Percentiles rank a stretch among this genome's conserved stretches.
phyloP scores from a whole-genome alignment of 1,284 basidiomycete genomes.

The Ceraceosorus bombacis region DNA sequence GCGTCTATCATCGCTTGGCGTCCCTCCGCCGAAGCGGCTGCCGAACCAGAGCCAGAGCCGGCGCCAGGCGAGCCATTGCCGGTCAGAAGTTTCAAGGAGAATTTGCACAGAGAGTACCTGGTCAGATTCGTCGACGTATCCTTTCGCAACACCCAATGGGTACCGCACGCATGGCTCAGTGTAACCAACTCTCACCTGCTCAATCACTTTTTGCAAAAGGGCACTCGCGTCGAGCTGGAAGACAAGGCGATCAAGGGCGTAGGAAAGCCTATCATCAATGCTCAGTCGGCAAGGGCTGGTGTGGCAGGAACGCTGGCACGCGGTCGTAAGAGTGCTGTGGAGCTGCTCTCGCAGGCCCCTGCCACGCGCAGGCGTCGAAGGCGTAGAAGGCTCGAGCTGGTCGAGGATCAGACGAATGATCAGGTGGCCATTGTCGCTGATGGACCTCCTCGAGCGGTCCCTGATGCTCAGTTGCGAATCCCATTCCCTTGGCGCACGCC shows the following conservation, averaged over 20 bases:
- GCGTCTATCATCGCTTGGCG: conserved; percentile 33
- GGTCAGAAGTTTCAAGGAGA: conserved; percentile 16
- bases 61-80: conserved; percentile 13
- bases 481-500: conserved; percentile 30
- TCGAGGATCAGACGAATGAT: not conserved
- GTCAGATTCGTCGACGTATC: conserved; percentile 32
- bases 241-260: conserved; percentile 8
- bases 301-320: not conserved
- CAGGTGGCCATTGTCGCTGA: not conserved
- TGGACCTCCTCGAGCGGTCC: conserved; percentile 24
- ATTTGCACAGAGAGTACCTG: conserved; percentile 30
- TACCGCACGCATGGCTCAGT: conserved; percentile 32
- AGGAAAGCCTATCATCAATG: not conserved
- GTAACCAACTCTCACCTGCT: conserved; percentile 10
- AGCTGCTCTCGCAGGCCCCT: not conserved
- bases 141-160: conserved; percentile 29
- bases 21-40: conserved; percentile 17
- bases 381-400: not conserved
- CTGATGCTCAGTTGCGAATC: conserved; percentile 28
- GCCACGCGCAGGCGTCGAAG: not conserved
- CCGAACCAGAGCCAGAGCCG: conserved; percentile 16
- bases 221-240: conserved; percentile 29
- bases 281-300: not conserved
- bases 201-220: conserved; percentile 19
- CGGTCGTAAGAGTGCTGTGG: not conserved